These are phyloP conservation scores for Monosporascus ibericus DNA, from an alignment of 2,329 filamentous ascomycete genomes.

Conservation along the genomic window DNA sequence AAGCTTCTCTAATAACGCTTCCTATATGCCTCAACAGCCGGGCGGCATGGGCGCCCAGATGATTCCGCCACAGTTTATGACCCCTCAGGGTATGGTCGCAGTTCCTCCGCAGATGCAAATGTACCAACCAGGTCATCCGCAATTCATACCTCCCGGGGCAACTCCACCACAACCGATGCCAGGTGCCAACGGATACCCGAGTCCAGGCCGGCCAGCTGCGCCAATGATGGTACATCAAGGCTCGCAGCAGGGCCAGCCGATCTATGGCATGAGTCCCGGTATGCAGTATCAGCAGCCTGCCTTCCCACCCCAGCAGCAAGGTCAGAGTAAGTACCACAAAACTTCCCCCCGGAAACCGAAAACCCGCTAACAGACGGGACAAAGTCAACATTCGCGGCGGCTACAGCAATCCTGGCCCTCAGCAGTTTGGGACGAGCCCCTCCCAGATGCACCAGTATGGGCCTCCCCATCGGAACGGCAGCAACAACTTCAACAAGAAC, in stretches of 20 bases:
- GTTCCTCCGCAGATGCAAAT: conserved; percentile 72
- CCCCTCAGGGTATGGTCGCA: conserved; percentile 61
- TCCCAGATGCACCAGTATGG: conserved; percentile 60
- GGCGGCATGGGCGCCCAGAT: conserved; percentile 69
- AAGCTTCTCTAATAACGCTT: conserved; percentile 64
- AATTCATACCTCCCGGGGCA: conserved; percentile 55
- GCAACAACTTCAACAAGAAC: conserved; percentile 45
- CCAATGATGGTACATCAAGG: conserved; percentile 94
- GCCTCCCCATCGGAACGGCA: conserved; percentile 51
- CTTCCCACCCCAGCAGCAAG: conserved; percentile 63
- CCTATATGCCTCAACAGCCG: conserved; percentile 66
- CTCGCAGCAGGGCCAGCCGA: conserved; percentile 81
- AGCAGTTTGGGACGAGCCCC: conserved; percentile 61
- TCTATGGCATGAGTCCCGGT: conserved; percentile 70
- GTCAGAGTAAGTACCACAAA: conserved; percentile 59
- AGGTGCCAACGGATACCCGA: conserved; percentile 75
- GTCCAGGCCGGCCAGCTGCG: conserved; percentile 70
- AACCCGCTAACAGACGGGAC: conserved; percentile 31
- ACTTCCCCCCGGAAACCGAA: conserved; percentile 11
- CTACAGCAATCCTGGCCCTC: conserved; percentile 52
- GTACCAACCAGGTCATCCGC: conserved; percentile 63
- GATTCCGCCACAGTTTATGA: conserved; percentile 72
- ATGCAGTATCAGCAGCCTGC: conserved; percentile 70
- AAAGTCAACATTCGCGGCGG: conserved; percentile 54
- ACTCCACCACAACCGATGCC: conserved; percentile 54